Evolutionary conservation across 352 stramenopile genomes (phyloP), one percentile per base, ranked within the genome.

Genomic region (Plasmopara halstedii): DNA sequence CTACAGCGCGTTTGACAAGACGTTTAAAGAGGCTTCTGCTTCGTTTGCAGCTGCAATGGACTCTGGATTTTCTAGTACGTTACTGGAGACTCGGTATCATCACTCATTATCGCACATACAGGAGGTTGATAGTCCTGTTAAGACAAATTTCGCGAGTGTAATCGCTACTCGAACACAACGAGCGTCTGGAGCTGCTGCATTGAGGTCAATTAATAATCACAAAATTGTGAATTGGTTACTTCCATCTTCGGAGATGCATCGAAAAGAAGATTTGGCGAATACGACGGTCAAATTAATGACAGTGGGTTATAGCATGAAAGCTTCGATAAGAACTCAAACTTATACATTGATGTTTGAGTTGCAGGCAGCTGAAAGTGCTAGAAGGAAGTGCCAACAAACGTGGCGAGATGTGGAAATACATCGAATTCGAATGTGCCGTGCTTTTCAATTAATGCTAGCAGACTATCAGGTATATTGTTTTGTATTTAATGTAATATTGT

Each of bases 211-310:
- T 56, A 83, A 83, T 50, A 79, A 73, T 32, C 84, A 78, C 11
- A 89, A 90, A 56, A 66, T 93, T 13, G 78, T 89, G 2, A 88
- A 73, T 15, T 93, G 81, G 81, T 49, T 93, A 10, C 46, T 83
- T 6, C 61, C 80, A 14, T 61, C 77, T 5, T 86, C 68, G 0
- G 78, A 88, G 0, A 68, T 73, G 13, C 64, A 85, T 39, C 72
- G 79, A 17, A 88, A 87, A 50, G 75, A 87, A 34, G 83, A 75
- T 29, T 22, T 82, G n/a, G 70, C 62, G 6, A 53, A 55, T n/a
- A 78, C 62, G 26, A 69, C 78, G 0, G 74, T 83, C 9, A 77
- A 83, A 20, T 42, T 70, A 0, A 58, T 89, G 26, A 66, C 85
- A 64, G 80, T 88, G 56, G 41, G 46, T 32, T 23, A 19, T 36